Evolutionary conservation across 345 rosid species (phyloP), one percentile per base, ranked within the genome.

Genomic region (Capsella bursapastoris): DNA sequence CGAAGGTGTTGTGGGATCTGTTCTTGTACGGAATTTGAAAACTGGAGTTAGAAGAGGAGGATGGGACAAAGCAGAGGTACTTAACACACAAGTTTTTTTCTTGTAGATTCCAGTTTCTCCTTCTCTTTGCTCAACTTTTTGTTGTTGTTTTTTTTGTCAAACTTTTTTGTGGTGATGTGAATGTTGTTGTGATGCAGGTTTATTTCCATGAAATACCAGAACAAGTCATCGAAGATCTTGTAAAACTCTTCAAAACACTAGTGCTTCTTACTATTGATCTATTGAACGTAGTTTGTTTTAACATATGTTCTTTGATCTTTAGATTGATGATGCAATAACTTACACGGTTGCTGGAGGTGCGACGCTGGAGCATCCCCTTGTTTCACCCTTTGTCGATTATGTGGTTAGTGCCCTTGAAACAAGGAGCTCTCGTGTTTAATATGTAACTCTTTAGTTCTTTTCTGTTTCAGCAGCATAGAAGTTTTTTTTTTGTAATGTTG

Each of bases 1-100:
- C 61, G 96, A 90, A 31, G 93, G 90, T 5, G 93, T 88, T 43
- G 96, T 89, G 15, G 96, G 99, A 66, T 89, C 99, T n/a, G 91
- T 90, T 58, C 77, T 90, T 45, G 91, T 92, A 37, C 83, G 86
- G 62, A 95, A 95, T 78, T 85, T 95, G 69, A 86, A 83, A 71
- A 89, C 90, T 67, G 97, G 99, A 56, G 75, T 76, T 74, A 81
- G 80, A 70, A 86, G 81, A 80, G 90, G 84, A n/a, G 99, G 82
- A 40, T 92, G 90, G 93, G 99, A 95, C 44, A 81, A 79, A 73
- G 97, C 93, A 53, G 99, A 95, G 97, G 98, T 93, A 80, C 47
- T 37, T 25, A 51, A 11, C n/a, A 9, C 53, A 50, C 25, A 8
- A 6, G 25, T 22, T 22, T 22, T 22, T n/a, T n/a, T 40, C 13